Evolutionary conservation across 192 early-diverging fungal species (phyloP).

Genomic region (Coemansia sp.): DNA sequence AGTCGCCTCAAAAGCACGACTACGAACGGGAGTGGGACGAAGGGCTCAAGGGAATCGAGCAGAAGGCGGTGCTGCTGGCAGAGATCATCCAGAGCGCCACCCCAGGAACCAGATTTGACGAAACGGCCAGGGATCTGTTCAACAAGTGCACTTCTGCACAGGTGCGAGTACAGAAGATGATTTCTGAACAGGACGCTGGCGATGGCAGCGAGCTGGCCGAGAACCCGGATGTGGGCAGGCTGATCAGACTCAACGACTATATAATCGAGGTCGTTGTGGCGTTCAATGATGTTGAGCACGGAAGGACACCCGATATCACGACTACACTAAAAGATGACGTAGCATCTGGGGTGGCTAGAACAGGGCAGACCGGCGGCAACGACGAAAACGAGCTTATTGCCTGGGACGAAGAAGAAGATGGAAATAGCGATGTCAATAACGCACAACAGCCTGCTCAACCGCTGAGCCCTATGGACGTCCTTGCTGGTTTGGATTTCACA

Average conservation of each 20-base stretch:
- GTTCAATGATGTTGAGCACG: slow-evolving; percentile 32
- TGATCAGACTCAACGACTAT: slow-evolving; percentile 44
- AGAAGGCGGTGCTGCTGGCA: slow-evolving; percentile 70
- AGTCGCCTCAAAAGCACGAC: slow-evolving; percentile 60
- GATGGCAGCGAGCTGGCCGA: slow-evolving; percentile 19
- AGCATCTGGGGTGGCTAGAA: neutral
- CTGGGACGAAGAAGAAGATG: slow-evolving; percentile 19
- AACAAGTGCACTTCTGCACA: slow-evolving; percentile 40
- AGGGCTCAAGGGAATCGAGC: slow-evolving; percentile 80
- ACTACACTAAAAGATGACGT: neutral
- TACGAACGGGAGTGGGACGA: slow-evolving; percentile 80
- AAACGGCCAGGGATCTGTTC: slow-evolving; percentile 35
- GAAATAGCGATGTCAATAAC: neutral
- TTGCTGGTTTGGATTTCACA: slow-evolving; percentile 40
- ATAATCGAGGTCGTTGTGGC: slow-evolving; percentile 41
- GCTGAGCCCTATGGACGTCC: slow-evolving; percentile 33
- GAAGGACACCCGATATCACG: slow-evolving; percentile 25
- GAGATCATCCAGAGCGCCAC: slow-evolving; percentile 78
- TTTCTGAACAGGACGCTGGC: slow-evolving; percentile 31
- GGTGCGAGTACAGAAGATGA: slow-evolving; percentile 39
- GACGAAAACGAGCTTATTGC: slow-evolving; percentile 26
- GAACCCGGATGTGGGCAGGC: slow-evolving; percentile 29
- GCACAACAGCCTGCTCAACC: neutral
- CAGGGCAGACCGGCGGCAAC: neutral
- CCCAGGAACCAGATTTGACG: slow-evolving; percentile 55